Evolutionary conservation across 176 grass and related monocot genomes (phyloP).

Genomic region (Rhynchospora pubera): DNA sequence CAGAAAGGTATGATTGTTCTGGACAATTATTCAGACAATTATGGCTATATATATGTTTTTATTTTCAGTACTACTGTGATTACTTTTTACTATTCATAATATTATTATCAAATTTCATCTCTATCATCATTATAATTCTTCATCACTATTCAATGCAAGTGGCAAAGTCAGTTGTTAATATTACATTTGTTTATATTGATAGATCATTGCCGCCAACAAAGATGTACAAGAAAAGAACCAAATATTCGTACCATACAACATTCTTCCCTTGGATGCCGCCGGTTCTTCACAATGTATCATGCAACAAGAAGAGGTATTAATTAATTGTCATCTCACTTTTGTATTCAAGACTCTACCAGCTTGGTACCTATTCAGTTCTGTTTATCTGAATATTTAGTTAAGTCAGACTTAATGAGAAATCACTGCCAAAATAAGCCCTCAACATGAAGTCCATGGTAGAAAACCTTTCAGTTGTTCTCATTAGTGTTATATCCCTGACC

Average conservation of each 20-base stretch:
- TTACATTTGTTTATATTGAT: conserved; percentile 10
- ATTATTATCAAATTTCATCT: not conserved
- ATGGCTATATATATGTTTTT: not conserved
- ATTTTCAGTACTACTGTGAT: not conserved
- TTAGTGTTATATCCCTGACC: not conserved
- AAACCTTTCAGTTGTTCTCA: not conserved
- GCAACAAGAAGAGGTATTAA: conserved; percentile 85
- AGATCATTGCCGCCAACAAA: conserved; percentile 70
- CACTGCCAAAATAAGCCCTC: not conserved
- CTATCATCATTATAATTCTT: not conserved
- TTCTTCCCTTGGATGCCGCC: conserved; percentile 74
- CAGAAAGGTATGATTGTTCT: not conserved
- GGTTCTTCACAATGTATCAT: conserved; percentile 86
- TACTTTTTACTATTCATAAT: not conserved
- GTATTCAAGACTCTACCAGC: not conserved
- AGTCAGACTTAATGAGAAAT: not conserved
- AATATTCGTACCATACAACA: conserved; percentile 69
- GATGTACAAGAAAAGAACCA: conserved; percentile 94
- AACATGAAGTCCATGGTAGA: not conserved
- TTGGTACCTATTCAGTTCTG: not conserved
- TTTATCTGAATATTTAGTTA: not conserved
- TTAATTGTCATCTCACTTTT: not conserved
- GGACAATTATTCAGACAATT: not conserved
- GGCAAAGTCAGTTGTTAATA: not conserved
- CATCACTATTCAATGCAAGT: conserved; percentile 14